Percentiles rank a stretch among this genome's conserved stretches.
Conservation (phyloP, 1,139 yeast genomes). For the Saccharomyces uvarum region DNA sequence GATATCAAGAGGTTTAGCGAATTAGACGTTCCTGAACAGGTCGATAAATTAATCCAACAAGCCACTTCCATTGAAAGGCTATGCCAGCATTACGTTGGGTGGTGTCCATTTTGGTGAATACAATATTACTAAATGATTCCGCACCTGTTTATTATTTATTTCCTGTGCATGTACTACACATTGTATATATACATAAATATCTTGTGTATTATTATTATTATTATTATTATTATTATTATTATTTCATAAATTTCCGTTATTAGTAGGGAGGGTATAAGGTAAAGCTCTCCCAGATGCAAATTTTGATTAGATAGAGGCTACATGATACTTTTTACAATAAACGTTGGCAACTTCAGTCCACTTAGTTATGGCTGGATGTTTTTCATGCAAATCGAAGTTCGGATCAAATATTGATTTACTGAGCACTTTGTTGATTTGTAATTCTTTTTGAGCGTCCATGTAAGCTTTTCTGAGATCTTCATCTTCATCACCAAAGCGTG, state of each 20-base stretch:
- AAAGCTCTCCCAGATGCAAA: background rate
- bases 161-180: background rate
- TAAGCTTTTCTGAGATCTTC: constrained; percentile 14
- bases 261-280: background rate
- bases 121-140: background rate
- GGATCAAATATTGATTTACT: constrained; percentile 22
- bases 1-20: constrained; percentile 71
- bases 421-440: constrained; percentile 23
- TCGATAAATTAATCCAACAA: constrained; percentile 86
- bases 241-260: background rate
- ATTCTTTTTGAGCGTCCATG: constrained; percentile 17
- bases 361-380: constrained; percentile 15
- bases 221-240: background rate
- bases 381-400: constrained; percentile 13
- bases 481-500: constrained; percentile 18
- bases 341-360: constrained; percentile 17
- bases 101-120: constrained; percentile 93
- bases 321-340: constrained; percentile 16
- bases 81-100: constrained; percentile 95
- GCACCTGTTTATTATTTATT: background rate
- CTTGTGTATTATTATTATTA: background rate
- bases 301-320: constrained; percentile 3
- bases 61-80: constrained; percentile 94
- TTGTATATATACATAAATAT: background rate
- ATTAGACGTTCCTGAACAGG: constrained; percentile 81